A percentile compares a stretch with the other conserved stretches of the same genome.
phyloP scores from a whole-genome alignment of 2,329 filamentous ascomycete genomes.

The Nemania abortiva region DNA sequence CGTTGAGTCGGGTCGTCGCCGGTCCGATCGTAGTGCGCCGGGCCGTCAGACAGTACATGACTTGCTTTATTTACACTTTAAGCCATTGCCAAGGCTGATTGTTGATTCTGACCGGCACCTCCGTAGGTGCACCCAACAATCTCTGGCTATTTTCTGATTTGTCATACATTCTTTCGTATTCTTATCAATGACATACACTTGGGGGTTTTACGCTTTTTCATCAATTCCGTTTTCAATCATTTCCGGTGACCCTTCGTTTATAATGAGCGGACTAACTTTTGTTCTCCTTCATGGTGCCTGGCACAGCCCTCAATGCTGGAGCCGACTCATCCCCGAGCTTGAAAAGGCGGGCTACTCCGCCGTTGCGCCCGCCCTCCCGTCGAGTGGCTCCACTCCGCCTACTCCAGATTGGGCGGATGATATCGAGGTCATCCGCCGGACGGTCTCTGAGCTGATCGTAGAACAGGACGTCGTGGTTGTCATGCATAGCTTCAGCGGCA shows the following conservation, averaged over 20 bases:
- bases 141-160: too few relatives aligned
- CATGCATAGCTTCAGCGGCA: constrained; percentile 45
- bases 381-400: constrained; percentile 38
- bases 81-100: too few relatives aligned
- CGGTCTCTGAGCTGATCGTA: constrained; percentile 32
- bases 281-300: constrained; percentile 46
- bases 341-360: constrained; percentile 36
- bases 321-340: constrained; percentile 35
- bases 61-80: too few relatives aligned
- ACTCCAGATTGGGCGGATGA: constrained; percentile 42
- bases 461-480: constrained; percentile 44
- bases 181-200: too few relatives aligned
- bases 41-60: too few relatives aligned
- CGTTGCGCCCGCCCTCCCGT: constrained; percentile 42
- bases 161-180: too few relatives aligned
- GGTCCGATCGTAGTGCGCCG: too few relatives aligned
- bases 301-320: constrained; percentile 42
- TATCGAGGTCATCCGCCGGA: constrained; percentile 37
- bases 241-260: not conserved
- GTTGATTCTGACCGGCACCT: too few relatives aligned
- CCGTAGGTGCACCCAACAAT: too few relatives aligned
- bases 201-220: not conserved
- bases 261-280: constrained; percentile 41
- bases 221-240: not conserved
- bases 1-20: too few relatives aligned